Evolutionary conservation across 129 eudicot species (phyloP).

Genomic region (Arctium lappa): DNA sequence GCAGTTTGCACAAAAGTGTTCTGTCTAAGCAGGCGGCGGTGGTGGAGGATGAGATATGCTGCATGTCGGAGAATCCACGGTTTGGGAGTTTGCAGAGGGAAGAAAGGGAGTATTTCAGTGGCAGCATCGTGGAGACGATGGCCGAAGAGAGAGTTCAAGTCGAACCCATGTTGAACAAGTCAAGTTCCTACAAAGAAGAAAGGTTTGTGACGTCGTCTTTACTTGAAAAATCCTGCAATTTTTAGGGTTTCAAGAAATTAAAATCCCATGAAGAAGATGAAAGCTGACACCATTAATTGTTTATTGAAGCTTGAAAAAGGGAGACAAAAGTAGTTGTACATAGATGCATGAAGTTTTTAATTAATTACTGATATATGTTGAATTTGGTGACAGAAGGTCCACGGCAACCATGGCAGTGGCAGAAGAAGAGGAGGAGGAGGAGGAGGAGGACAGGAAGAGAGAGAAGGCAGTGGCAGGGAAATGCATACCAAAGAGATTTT

Average conservation of each 20-base stretch:
- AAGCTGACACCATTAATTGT: not conserved
- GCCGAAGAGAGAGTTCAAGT: slow-evolving; percentile 38
- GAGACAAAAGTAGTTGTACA: not conserved
- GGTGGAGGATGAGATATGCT: slow-evolving; percentile 57
- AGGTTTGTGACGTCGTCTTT: slow-evolving; percentile 42
- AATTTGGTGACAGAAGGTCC: slow-evolving; percentile 35
- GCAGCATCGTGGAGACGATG: slow-evolving; percentile 82
- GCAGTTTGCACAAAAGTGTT: slow-evolving; percentile 48
- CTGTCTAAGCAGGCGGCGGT: slow-evolving; percentile 37
- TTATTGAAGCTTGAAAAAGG: not conserved
- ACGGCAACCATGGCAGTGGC: slow-evolving; percentile 34
- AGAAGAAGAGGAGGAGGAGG: not conserved
- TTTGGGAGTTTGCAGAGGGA: slow-evolving; percentile 77
- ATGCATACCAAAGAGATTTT: slow-evolving; percentile 62
- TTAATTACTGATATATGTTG: not conserved
- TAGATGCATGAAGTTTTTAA: not conserved
- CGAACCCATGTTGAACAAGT: slow-evolving; percentile 49
- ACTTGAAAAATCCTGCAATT: not conserved
- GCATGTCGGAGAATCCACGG: slow-evolving; percentile 94
- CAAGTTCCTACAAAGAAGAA: slow-evolving; percentile 81
- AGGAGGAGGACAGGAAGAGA: slow-evolving; percentile 42
- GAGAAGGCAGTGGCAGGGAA: slow-evolving; percentile 51
- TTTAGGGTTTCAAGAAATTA: not conserved
- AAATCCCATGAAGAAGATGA: not conserved
- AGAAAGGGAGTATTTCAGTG: slow-evolving; percentile 94